Evolutionary conservation across 2,329 filamentous ascomycete species (phyloP), one percentile per base, ranked within the genome.

Genomic region (Colletotrichum salicis): DNA sequence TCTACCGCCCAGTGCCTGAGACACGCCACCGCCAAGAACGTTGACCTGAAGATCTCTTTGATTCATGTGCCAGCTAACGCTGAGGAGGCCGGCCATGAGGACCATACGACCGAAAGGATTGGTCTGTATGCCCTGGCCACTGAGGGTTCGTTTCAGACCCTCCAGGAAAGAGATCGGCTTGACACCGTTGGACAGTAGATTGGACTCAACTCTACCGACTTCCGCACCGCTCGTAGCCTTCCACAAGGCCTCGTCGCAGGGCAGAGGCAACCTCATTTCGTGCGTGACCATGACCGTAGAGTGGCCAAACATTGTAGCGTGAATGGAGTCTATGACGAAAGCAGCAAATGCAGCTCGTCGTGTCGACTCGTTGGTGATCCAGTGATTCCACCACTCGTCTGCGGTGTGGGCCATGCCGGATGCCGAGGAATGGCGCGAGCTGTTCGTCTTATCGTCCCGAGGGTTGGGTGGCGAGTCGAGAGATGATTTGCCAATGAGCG

Each of bases 261-360:
- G 96, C 55, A 99, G 83, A 0, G 95, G 94, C 10, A 98, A 86
- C 61, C 94, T 91, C 89, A 99, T 94, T 81, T 98, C 96, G 77
- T 98, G 95, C 2, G 95, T 95, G 8, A 97, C 95, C 96, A 98
- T 98, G 55, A 97, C 95, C 0, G 94, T 96, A 3, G 95, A 96
- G 81, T 98, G 96, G 0, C 96, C 96, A 81, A 98, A 98, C 93
- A 99, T 98, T 33, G 95, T 97, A 1, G 95, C 95, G 81, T 99
- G 96, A 1, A 95, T 97, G 5, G 95, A 97, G 80, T 99, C 96
- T 75, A 98, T 92, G 55, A 98, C 91, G 79, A 98, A 98, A 0
- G 96, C 96, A 0, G 94, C 95, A 83, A 98, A 98, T 0, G 96
- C 96, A 4, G 93, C 94, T 71, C 96, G 90, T 35, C 94, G 88